Evolutionary conservation across 2,329 filamentous ascomycete genomes (phyloP), one percentile per base, ranked within the genome.

Genomic region (Domatiomyces globalis): DNA sequence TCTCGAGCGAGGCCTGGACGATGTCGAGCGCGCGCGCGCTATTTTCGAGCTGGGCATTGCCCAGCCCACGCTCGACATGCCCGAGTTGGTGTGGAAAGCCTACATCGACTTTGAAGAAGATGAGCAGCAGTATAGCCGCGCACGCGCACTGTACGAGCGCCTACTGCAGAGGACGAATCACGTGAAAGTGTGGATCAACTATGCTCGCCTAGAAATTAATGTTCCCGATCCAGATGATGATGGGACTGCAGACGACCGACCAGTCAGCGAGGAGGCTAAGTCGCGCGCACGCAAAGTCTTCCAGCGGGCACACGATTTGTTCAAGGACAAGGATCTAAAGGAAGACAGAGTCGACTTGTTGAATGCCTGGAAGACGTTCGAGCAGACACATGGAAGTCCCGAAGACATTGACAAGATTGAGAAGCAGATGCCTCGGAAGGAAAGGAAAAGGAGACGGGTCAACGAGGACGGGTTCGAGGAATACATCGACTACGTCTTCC

Each of bases 71-170:
- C 75, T 98, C 12, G 92, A 98, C 67, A 98, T 98, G 92, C 92
- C 92, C 0, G 92, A 98, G 70, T 74, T 96, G 49, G 74, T 96
- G 1, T 98, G 92, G 92, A 96, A 96, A 71, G 82, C 88, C 1
- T 98, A 95, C 67, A 96, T 98, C 61, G 92, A 98, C 67, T 96
- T 96, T 63, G 92, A 98, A 69, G 90, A 96, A 65, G 87, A 94
- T 62, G 87, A 95, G 67, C 86, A 83, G 62, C 87, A 95, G 67
- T 95, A 90, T 67, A 87, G 88, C 49, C 76, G 82, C 47, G 87
- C 88, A 4, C 78, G 92, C 47, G 72, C 73, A 2, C 73, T 98
- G 45, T 98, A 96, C 70, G 90, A 96, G 71, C 80, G 90, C 6
- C 76, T 98, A 10, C 77, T 98, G 44, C 76, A 87, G 63, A 95